Base-by-base conservation (phyloP, 768 basidiomycete genomes). In the Exsudoporus frostii region DNA sequence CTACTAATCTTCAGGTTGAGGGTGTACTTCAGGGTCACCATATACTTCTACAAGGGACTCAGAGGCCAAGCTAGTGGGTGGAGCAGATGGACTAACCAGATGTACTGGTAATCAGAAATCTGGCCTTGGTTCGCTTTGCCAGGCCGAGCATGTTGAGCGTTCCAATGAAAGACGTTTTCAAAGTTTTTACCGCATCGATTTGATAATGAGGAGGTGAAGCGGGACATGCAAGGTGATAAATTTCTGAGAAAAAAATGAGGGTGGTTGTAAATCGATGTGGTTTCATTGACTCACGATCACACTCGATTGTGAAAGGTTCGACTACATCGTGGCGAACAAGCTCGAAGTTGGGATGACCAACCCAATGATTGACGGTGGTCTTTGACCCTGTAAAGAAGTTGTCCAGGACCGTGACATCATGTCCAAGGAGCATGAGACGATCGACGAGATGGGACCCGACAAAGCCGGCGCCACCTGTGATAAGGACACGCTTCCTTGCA, bases 381-480 rank as follows among this genome's bases (percentile, higher is more conserved):
- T 94, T 94, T 50, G 90, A 90, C 15, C 97, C 97, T 24, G 95
- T 98, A 77, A 99, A 99, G 71, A 99, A 99, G 76, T 98, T 98
- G 78, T 98, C 96, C 51, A 97, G 74, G 58, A 98, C 96, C 51
- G 92, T 94, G 62, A 96, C 93, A 70, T 98, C 94, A 67, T 99
- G 97, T 15, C 97, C 97, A 47, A 98, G 83, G 57, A 98, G 81
- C 93, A 99, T 95, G 57, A 98, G 83, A 45, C 97, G 84, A 75
- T 99, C 97, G 48, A 99, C 91, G 44, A 99, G 85, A 74, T 99
- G 97, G 30, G 93, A 96, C 15, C 97, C 97, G 54, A 99, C 96
- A 71, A 99, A 99, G n/a, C 97, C 97, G 34, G 96, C 97, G 38
- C 97, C 96, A 53, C 96, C 96, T 20, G 96, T 98, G 61, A 98